Conservation (phyloP, 129 eudicot species). For the Flaveria robusta region DNA sequence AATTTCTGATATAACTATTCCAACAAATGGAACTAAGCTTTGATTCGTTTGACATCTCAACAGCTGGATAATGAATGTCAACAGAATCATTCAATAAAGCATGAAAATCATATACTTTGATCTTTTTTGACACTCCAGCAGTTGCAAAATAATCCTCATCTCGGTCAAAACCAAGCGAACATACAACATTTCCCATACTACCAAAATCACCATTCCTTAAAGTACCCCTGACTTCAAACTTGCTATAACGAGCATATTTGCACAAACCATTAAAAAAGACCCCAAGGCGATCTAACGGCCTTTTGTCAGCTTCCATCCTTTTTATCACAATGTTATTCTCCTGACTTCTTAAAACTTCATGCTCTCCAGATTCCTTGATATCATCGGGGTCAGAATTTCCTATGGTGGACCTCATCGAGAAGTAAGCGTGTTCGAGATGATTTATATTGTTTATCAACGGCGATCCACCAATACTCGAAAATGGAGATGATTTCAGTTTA, state of each 20-base stretch:
- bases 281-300: slow-evolving; percentile 61
- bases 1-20: slow-evolving; percentile 88
- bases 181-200: slow-evolving; percentile 75
- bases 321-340: slow-evolving; percentile 33
- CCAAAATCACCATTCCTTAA: slow-evolving; percentile 76
- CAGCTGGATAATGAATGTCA: slow-evolving; percentile 88
- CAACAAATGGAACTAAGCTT: slow-evolving; percentile 85
- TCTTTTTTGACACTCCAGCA: slow-evolving; percentile 92
- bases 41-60: slow-evolving; percentile 86
- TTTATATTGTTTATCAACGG: slow-evolving; percentile 54
- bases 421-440: slow-evolving; percentile 88
- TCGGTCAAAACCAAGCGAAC: slow-evolving; percentile 90
- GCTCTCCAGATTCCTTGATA: slow-evolving; percentile 34
- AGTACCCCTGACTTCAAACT: slow-evolving; percentile 69
- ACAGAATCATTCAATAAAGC: slow-evolving; percentile 64
- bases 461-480: slow-evolving; percentile 39
- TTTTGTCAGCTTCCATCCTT: slow-evolving; percentile 38
- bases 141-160: slow-evolving; percentile 93
- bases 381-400: slow-evolving; percentile 33
- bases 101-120: slow-evolving; percentile 76
- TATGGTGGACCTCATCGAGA: slow-evolving; percentile 63
- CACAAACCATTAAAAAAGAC: slow-evolving; percentile 80
- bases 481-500: slow-evolving; percentile 29
- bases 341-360: slow-evolving; percentile 56
- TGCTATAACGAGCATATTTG: slow-evolving; percentile 89